A percentile compares a stretch with the other conserved stretches of the same genome.
Evolutionary conservation across 2,329 filamentous ascomycete genomes (phyloP).

Genomic region (Juglanconis oblonga): DNA sequence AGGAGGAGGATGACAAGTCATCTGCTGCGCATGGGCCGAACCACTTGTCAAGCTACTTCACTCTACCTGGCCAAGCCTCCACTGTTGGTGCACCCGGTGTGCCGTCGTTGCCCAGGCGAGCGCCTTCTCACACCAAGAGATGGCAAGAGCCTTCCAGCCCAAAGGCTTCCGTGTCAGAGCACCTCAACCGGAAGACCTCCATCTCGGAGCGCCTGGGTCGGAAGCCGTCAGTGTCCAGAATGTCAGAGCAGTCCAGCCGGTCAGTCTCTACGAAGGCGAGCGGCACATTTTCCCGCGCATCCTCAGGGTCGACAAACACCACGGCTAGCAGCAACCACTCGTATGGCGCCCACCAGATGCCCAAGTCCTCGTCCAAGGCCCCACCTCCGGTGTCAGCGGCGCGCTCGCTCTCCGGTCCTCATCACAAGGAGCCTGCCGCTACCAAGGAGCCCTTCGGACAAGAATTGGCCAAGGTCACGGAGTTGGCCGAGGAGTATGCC

Average conservation of each 20-base stretch:
- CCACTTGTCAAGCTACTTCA: slow-evolving; percentile 66
- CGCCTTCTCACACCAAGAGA: slow-evolving; percentile 86
- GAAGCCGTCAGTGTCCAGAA: slow-evolving; percentile 41
- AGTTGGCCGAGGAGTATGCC: slow-evolving; percentile 86
- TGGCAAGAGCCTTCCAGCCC: slow-evolving; percentile 66
- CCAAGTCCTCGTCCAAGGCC: slow-evolving; percentile 26
- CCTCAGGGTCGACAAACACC: slow-evolving; percentile 53
- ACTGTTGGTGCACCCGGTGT: slow-evolving; percentile 49
- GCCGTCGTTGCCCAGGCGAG: slow-evolving; percentile 65
- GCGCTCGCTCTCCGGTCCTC: slow-evolving; percentile 18
- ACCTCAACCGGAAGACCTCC: slow-evolving; percentile 46
- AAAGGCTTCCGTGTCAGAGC: slow-evolving; percentile 30
- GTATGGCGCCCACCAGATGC: slow-evolving; percentile 22
- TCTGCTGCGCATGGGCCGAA: slow-evolving; percentile 59
- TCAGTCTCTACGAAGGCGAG: slow-evolving; percentile 56
- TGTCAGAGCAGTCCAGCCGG: slow-evolving; percentile 52
- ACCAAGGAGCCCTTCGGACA: slow-evolving; percentile 68
- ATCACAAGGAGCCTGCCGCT: slow-evolving; percentile 20
- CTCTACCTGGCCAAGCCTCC: slow-evolving; percentile 42
- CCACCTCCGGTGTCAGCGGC: slow-evolving; percentile 23
- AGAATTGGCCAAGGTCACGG: slow-evolving; percentile 87
- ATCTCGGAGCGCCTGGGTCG: slow-evolving; percentile 64
- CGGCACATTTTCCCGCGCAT: slow-evolving; percentile 55
- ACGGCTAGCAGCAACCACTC: slow-evolving; percentile 43
- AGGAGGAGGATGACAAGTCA: slow-evolving; percentile 31